A percentile compares a stretch with the other conserved stretches of the same genome.
These are phyloP conservation scores for Heritiera fomes DNA, from an alignment of 345 rosid genomes.

Conservation along the genomic window DNA sequence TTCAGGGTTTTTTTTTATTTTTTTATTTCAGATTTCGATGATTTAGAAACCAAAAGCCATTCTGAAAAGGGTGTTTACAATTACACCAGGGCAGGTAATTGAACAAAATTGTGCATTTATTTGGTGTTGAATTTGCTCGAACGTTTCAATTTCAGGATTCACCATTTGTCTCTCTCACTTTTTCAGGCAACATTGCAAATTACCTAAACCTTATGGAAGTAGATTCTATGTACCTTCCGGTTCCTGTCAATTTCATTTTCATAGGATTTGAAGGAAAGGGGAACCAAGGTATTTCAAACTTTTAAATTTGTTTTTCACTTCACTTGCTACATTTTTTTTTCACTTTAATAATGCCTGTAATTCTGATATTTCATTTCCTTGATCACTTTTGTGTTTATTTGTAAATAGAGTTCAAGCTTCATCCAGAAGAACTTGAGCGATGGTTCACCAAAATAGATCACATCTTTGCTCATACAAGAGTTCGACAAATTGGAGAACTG, in stretches of 20 bases:
- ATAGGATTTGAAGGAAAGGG: constrained; percentile 97
- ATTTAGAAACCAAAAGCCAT: constrained; percentile 58
- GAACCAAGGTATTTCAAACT: constrained; percentile 65
- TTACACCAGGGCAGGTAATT: constrained; percentile 81
- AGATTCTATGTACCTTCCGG: constrained; percentile 81
- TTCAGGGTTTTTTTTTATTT: neutral
- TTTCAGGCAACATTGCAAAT: constrained; percentile 75
- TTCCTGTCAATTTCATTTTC: constrained; percentile 93
- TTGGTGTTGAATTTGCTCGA: constrained; percentile 4
- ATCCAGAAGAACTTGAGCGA: constrained; percentile 83
- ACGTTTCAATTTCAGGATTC: neutral
- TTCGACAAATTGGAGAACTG: constrained; percentile 73
- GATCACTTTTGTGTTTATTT: constrained; percentile 18
- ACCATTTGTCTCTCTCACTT: neutral
- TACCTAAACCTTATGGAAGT: constrained; percentile 87
- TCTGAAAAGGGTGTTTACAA: constrained; percentile 57
- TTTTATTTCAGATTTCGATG: constrained; percentile 54
- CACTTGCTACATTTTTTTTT: neutral
- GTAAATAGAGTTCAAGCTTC: constrained; percentile 69
- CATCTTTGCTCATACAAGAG: constrained; percentile 82
- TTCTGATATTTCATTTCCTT: constrained; percentile 19
- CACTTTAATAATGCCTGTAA: constrained; percentile 6
- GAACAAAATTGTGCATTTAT: neutral
- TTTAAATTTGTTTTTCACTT: constrained; percentile 1
- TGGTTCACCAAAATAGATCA: constrained; percentile 96